Base-by-base conservation (phyloP, 768 basidiomycete species). In the Epithele typhae region DNA sequence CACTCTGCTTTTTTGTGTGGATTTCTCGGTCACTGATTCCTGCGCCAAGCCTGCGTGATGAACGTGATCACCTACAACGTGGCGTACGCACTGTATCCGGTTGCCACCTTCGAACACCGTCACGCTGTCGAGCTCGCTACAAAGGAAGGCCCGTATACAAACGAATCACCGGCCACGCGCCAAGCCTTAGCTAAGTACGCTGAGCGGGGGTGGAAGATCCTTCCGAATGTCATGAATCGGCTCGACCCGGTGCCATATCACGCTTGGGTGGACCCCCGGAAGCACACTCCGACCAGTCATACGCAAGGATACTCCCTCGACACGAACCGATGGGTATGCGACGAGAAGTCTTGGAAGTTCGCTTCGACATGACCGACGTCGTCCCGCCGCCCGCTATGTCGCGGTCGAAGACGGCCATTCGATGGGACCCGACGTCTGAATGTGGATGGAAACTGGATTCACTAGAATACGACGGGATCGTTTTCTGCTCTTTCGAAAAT, bases 81-180 rank as follows among this genome's bases (percentile, higher is more conserved):
- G 0, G 75, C 73, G 0, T 72, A 72, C 44, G 64, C 67, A 3
- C 53, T 75, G 11, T 76, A 66, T 52, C 75, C 75, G 1, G 24
- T 48, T 1, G 68, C 64, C 1, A 76, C 73, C 0, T 70, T 73
- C 36, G 62, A 68, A 50, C 55, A 15, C 40, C 65, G 3, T 51
- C 70, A 3, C 25, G 54, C 33, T 53, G 51, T 35, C 41, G 25
- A 45, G 36, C 35, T 25, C 36, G 44, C 48, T 35, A 48, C 45
- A 18, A 27, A 30, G 36, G 30, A 33, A 34, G 38, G 37, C 25
- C 8, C 27, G 14, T n/a, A n/a, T n/a, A n/a, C n/a, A n/a, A n/a
- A n/a, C n/a, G n/a, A 37, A 34, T 22, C 23, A 36, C 19, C 27
- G 34, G 14, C 10, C 11, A 3, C 39, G 55, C 18, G 15, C 43